Conservation (phyloP, 2,329 filamentous ascomycete genomes). For the Botrytis fragariae region DNA sequence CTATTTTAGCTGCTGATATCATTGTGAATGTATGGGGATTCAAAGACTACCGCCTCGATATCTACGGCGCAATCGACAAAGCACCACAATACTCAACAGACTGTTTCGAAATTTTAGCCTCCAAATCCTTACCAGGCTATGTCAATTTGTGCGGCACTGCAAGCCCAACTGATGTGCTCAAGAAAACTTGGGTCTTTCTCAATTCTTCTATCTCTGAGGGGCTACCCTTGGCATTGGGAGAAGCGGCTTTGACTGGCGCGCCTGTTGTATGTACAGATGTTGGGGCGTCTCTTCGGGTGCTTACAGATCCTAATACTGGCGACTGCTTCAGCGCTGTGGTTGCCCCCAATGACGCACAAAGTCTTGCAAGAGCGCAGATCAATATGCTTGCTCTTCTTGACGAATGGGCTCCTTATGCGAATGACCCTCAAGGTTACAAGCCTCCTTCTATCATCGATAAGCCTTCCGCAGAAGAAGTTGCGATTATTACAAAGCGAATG, state of each 20-base stretch:
- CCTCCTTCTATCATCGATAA: conserved; percentile 31
- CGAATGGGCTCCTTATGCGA: conserved; percentile 58
- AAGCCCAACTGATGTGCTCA: conserved; percentile 43
- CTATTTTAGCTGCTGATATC: conserved; percentile 61
- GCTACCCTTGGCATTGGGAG: conserved; percentile 55
- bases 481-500: conserved; percentile 53
- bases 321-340: conserved; percentile 59
- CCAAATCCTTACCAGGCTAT: conserved; percentile 33
- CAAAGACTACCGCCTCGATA: conserved; percentile 59
- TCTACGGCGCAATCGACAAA: conserved; percentile 63
- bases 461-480: conserved; percentile 49
- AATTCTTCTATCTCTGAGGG: conserved; percentile 57
- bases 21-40: conserved; percentile 67
- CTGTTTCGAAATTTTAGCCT: conserved; percentile 46
- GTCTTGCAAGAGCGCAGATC: conserved; percentile 60
- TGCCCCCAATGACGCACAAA: conserved; percentile 60
- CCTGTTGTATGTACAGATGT: conserved; percentile 57
- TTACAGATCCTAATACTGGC: conserved; percentile 52
- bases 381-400: conserved; percentile 60
- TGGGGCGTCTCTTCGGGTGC: conserved; percentile 52
- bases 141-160: conserved; percentile 43
- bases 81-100: conserved; percentile 60
- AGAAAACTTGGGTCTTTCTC: conserved; percentile 50
- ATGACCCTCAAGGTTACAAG: conserved; percentile 29
- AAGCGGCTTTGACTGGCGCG: conserved; percentile 55